Conservation (phyloP, 176 grass and related monocot species). For the Hordeum marinum region DNA sequence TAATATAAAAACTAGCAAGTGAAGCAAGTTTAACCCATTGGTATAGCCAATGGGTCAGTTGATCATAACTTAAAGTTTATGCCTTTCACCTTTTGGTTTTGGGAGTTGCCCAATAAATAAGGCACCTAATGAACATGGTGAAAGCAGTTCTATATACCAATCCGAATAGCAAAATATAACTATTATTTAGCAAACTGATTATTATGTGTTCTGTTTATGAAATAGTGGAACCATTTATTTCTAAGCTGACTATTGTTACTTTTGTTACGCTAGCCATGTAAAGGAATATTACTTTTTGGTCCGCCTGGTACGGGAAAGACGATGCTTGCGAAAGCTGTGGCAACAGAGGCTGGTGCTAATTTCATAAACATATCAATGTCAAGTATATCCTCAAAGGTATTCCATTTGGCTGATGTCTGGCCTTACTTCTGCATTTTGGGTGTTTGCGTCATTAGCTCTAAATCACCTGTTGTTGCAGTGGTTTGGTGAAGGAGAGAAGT, state of each 20-base stretch:
- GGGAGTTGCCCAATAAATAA: background rate
- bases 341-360: conserved; percentile 96
- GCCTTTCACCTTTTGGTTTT: background rate
- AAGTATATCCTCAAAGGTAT: conserved; percentile 95
- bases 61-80: background rate
- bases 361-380: conserved; percentile 99
- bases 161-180: background rate
- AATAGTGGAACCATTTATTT: background rate
- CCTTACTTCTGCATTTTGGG: background rate
- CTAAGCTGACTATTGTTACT: background rate
- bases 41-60: background rate
- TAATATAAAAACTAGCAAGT: background rate
- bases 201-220: background rate
- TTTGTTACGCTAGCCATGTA: conserved; percentile 56
- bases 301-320: conserved; percentile 98
- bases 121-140: background rate
- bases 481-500: conserved; percentile 99
- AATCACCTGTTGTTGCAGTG: conserved; percentile 57
- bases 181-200: background rate
- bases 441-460: conserved; percentile 24
- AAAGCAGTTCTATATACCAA: background rate
- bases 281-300: conserved; percentile 97
- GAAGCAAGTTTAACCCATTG: conserved; percentile 5
- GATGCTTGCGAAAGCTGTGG: conserved; percentile 98
- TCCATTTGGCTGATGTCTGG: background rate